These are phyloP conservation scores for Pseudogymnoascus sp. DNA, from an alignment of 2,329 filamentous ascomycete genomes.

Conservation along the genomic window DNA sequence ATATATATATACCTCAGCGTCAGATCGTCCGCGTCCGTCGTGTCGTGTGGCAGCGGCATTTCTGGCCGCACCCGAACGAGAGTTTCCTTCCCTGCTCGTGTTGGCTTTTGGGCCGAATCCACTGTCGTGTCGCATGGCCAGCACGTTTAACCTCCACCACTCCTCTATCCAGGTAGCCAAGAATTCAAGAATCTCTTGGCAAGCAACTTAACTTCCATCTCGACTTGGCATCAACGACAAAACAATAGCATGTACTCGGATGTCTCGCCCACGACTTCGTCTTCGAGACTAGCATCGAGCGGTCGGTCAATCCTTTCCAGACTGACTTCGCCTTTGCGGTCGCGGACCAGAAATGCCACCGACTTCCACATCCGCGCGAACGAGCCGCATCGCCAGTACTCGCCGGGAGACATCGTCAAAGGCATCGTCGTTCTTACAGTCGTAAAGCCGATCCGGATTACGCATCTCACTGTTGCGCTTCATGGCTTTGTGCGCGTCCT, in stretches of 20 bases:
- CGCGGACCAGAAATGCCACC: conserved; percentile 54
- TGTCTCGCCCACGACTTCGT: conserved; percentile 20
- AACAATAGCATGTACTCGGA: conserved; percentile 26
- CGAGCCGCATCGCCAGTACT: conserved; percentile 70
- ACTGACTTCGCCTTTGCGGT: conserved; percentile 35
- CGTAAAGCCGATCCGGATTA: conserved; percentile 66
- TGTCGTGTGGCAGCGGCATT: neutral
- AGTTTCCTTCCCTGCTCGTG: neutral
- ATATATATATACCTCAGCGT: neutral
- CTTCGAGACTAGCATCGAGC: conserved; percentile 19
- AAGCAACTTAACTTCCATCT: conserved; percentile 6
- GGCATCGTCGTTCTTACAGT: conserved; percentile 66
- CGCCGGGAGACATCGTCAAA: conserved; percentile 62
- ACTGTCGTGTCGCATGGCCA: conserved; percentile 6
- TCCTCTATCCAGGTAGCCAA: conserved; percentile 7
- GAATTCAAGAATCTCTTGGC: conserved; percentile 10
- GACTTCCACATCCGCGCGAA: conserved; percentile 72
- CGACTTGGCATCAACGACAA: conserved; percentile 24
- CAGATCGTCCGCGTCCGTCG: neutral
- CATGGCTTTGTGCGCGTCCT: conserved; percentile 74
- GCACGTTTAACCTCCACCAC: conserved; percentile 10
- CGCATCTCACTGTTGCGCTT: conserved; percentile 68
- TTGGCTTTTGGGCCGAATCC: neutral
- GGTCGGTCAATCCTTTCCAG: conserved; percentile 30
- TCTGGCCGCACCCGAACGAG: neutral